A percentile compares a stretch with the other conserved stretches of the same genome.
Conservation (phyloP, 2,329 filamentous ascomycete genomes). For the Paecilomyces niveus region DNA sequence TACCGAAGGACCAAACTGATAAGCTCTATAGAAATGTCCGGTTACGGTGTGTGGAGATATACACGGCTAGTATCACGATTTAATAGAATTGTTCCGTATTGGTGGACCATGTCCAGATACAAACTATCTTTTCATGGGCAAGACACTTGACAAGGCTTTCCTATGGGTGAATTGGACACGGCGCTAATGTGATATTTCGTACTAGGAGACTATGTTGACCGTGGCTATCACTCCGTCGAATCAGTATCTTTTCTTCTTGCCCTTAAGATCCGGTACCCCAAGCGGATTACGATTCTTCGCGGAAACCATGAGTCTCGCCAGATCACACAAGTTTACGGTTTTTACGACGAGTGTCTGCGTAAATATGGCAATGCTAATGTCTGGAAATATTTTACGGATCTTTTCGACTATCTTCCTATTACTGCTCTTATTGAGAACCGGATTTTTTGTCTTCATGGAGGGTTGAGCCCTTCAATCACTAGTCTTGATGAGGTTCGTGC, state of each 20-base stretch:
- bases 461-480: slow-evolving; percentile 79
- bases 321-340: slow-evolving; percentile 94
- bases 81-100: slow-evolving; percentile 97
- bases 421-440: slow-evolving; percentile 93
- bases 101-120: slow-evolving; percentile 90
- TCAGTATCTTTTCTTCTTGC: slow-evolving; percentile 42
- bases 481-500: slow-evolving; percentile 84
- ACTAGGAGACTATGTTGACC: slow-evolving; percentile 83
- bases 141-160: slow-evolving; percentile 17
- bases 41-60: slow-evolving; percentile 95
- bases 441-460: slow-evolving; percentile 91
- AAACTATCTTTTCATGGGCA: slow-evolving; percentile 95
- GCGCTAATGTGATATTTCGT: slow-evolving; percentile 8
- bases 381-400: slow-evolving; percentile 93
- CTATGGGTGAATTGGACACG: neutral
- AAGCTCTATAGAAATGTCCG: slow-evolving; percentile 70
- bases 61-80: slow-evolving; percentile 89
- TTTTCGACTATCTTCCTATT: slow-evolving; percentile 91
- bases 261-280: slow-evolving; percentile 88
- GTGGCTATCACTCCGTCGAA: slow-evolving; percentile 92
- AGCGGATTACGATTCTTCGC: slow-evolving; percentile 88
- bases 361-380: slow-evolving; percentile 96
- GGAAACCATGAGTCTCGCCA: slow-evolving; percentile 95
- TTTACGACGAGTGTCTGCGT: slow-evolving; percentile 91
- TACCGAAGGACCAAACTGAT: slow-evolving; percentile 7